A percentile compares a stretch with the other conserved stretches of the same genome.
phyloP scores from a whole-genome alignment of 768 basidiomycete genomes.

The Phanerodontia chrysosporium region DNA sequence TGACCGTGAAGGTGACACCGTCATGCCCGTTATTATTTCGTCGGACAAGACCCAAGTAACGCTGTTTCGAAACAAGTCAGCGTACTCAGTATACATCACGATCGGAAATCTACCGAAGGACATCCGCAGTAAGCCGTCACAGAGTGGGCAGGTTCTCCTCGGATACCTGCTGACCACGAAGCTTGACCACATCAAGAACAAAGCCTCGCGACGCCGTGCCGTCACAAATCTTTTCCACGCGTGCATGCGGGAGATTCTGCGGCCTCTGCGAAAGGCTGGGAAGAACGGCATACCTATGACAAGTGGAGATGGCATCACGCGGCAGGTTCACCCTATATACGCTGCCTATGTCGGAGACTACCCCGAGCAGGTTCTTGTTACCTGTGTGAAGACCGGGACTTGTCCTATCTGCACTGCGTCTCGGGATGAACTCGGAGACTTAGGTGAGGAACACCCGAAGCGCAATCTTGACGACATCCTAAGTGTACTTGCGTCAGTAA shows the following conservation, averaged over 20 bases:
- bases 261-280: constrained; percentile 7
- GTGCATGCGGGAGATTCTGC: constrained; percentile 2
- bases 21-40: constrained; percentile 13
- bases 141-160: too few species aligned
- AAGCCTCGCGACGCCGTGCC: neutral
- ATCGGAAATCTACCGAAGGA: constrained; percentile 13
- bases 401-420: neutral
- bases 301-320: constrained; percentile 16
- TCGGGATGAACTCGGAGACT: neutral
- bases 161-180: too few species aligned
- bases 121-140: too few species aligned
- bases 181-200: constrained; percentile 9
- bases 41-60: too few species aligned
- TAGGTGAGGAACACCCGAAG: neutral
- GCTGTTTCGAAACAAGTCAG: constrained; percentile 4
- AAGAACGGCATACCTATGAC: constrained; percentile 14
- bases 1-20: constrained; percentile 5
- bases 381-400: neutral
- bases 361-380: constrained; percentile 2
- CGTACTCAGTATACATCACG: constrained; percentile 14
- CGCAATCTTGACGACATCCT: neutral
- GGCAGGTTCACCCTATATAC: constrained; percentile 19
- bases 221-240: constrained; percentile 12
- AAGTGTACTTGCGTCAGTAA: neutral
- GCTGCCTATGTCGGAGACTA: too few species aligned